Conservation (phyloP, 768 basidiomycete species). For the Hemileccinum rubropunctum region DNA sequence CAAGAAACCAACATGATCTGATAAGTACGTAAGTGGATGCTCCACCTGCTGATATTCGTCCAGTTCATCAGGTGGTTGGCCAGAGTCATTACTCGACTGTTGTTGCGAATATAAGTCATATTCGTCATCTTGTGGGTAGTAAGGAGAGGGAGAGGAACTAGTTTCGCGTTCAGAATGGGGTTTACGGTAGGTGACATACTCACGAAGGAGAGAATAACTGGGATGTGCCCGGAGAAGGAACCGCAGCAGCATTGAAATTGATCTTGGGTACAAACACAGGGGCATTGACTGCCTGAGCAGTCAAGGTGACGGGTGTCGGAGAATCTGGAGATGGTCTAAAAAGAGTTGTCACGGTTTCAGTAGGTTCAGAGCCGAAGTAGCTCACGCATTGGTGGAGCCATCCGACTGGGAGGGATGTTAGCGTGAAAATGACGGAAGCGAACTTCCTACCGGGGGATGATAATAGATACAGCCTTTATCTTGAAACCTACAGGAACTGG, state of each 20-base stretch:
- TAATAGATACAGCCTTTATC: constrained; percentile 84
- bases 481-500: constrained; percentile 79
- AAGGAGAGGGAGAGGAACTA: constrained; percentile 30
- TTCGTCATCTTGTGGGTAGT: constrained; percentile 34
- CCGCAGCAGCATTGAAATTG: constrained; percentile 39
- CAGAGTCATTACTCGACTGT: constrained; percentile 1
- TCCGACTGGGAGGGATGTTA: constrained; percentile 22
- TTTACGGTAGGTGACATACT: constrained; percentile 2
- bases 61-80: constrained; percentile 15
- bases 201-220: constrained; percentile 32
- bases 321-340: constrained; percentile 43
- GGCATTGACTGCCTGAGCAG: constrained; percentile 73
- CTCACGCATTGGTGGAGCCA: constrained; percentile 27
- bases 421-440: constrained; percentile 2
- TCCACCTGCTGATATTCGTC: constrained; percentile 25
- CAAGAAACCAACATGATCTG: constrained; percentile 20
- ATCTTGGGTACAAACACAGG: constrained; percentile 81
- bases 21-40: constrained; percentile 17
- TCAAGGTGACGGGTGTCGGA: constrained; percentile 40
- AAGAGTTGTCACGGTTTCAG: constrained; percentile 5
- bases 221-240: constrained; percentile 18
- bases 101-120: constrained; percentile 35
- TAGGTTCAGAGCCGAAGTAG: background rate
- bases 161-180: constrained; percentile 8
- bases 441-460: constrained; percentile 61